These are phyloP conservation scores for Boletus reticuloceps DNA, from an alignment of 768 basidiomycete species.

Conservation along the genomic window DNA sequence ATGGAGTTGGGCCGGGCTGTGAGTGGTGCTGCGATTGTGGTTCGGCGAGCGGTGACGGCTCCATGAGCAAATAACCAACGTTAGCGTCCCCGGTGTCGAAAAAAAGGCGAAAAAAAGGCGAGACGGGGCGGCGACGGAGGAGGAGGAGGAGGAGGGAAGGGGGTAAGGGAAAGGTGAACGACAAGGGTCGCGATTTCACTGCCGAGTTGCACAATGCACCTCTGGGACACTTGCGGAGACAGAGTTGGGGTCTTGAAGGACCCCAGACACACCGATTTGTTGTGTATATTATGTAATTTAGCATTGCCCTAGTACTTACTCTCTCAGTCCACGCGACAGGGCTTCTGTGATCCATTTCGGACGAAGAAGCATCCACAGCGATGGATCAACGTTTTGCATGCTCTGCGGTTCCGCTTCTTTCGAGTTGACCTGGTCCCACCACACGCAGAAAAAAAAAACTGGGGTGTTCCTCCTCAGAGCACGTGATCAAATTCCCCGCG, in stretches of 20 bases:
- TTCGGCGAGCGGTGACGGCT: constrained; percentile 16
- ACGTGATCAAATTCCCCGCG: background rate
- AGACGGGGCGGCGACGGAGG: too few relatives aligned
- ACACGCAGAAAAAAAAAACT: too few relatives aligned
- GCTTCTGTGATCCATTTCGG: constrained; percentile 9
- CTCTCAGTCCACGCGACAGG: background rate
- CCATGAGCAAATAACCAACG: constrained; percentile 10
- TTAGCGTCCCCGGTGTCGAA: background rate
- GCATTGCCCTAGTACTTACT: background rate
- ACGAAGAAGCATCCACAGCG: background rate
- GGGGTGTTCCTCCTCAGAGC: background rate
- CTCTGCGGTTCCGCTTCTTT: constrained; percentile 8
- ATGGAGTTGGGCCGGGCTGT: constrained; percentile 14
- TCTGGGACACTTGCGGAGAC: constrained; percentile 10
- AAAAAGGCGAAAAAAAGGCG: background rate
- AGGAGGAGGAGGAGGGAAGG: background rate
- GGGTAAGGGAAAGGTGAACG: background rate
- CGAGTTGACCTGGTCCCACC: background rate
- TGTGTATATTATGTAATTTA: constrained; percentile 13
- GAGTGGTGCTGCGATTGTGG: constrained; percentile 14
- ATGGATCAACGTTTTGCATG: constrained; percentile 15
- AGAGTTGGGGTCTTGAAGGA: constrained; percentile 20
- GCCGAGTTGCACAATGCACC: constrained; percentile 17
- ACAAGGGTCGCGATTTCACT: constrained; percentile 8
- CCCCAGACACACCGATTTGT: constrained; percentile 10